phyloP scores from a whole-genome alignment of 495 filamentous ascomycete genomes.

The Penicillium flavigenum region DNA sequence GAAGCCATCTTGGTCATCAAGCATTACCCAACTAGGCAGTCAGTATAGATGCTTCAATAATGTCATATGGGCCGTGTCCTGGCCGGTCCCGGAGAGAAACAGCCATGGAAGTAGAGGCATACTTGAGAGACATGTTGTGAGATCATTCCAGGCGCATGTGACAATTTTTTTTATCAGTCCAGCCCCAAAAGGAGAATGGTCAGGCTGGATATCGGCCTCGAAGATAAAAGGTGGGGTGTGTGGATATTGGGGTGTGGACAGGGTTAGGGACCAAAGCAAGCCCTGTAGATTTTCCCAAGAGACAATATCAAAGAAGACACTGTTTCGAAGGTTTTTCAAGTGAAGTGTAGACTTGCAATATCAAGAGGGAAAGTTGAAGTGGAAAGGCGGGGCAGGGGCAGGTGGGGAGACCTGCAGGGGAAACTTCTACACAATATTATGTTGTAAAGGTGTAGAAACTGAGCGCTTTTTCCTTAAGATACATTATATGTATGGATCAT shows the following conservation, averaged over 20 bases:
- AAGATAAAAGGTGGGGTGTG: not conserved
- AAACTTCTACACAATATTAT: not conserved
- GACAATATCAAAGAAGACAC: not conserved
- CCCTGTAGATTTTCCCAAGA: not conserved
- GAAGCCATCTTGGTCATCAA: conserved; percentile 61
- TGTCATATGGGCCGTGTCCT: not conserved
- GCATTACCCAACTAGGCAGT: conserved; percentile 73
- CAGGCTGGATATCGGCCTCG: not conserved
- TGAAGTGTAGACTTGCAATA: not conserved
- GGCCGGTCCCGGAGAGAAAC: not conserved
- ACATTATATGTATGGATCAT: not conserved
- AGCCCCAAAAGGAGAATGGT: not conserved
- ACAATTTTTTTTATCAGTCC: not conserved
- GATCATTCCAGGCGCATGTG: conserved; percentile 1
- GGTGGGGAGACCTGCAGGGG: conserved; percentile 21
- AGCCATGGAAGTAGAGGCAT: not conserved
- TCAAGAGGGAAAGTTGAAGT: conserved; percentile 1
- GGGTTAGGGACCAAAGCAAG: not conserved
- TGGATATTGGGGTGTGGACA: not conserved
- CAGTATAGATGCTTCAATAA: not conserved
- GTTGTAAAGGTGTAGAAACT: not conserved
- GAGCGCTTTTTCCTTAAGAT: not conserved
- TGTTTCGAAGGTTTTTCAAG: too few species aligned
- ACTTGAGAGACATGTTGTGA: conserved; percentile 21
- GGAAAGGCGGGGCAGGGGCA: conserved; percentile 31